Base-by-base conservation (phyloP, 2,329 filamentous ascomycete species). In the Alternaria triticimaculans region DNA sequence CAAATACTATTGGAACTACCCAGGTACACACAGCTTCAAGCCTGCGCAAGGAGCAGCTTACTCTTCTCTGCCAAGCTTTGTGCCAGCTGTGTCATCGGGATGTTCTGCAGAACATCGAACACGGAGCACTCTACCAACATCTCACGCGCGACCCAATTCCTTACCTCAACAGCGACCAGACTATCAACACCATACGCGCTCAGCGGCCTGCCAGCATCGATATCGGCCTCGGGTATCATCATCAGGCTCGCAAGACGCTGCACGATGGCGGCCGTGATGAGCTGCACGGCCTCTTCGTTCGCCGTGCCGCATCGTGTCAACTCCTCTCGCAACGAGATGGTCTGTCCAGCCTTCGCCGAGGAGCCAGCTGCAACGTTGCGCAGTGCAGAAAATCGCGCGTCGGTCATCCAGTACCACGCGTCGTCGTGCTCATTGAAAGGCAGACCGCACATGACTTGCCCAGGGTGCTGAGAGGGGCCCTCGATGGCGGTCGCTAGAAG, bases 181-280 rank as follows among this genome's bases (percentile, higher is more conserved):
- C 64, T 69, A 44, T 74, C 72, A 15, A 75, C 60, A 5, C 72
- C 72, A 43, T 64, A 66, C 6, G 49, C 50, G 33, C 46, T 72
- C 33, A 76, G 51, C 15, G 75, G 66, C 33, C 63, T 67, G 3
- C 48, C 53, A 0, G 68, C 55, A 49, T 74, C 69, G 9, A 71
- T 62, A 21, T 72, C 65, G 2, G 73, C 72, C 12, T 49, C 57
- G 4, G 51, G 50, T 11, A 59, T 50, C 45, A 56, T 53, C 33
- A 69, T 55, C n/a, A 67, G 14, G n/a, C 53, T 58, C 23, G 67
- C 62, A 23, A 68, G 25, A 20, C 56, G 55, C 14, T 46, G 46
- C 21, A 37, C 44, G 2, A 70, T 50, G 10, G 65, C 65, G 12
- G 49, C 49, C 0, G 25, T 43, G 7, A 70, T 58, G 21, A 66